Base-by-base conservation (phyloP, 2,329 filamentous ascomycete species). In the Penicillium sp. region DNA sequence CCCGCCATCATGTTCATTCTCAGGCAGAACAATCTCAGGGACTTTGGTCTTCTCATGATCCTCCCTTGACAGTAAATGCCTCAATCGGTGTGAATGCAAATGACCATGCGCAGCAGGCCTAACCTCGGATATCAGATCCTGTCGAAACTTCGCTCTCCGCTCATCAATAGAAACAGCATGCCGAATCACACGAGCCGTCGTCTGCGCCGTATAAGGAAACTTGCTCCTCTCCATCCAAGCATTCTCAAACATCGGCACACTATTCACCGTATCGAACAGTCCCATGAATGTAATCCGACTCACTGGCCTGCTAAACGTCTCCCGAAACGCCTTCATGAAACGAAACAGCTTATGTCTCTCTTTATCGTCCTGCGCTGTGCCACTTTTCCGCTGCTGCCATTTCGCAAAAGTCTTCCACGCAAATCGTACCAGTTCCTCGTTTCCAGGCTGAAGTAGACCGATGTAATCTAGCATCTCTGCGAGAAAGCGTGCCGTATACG, bases 401-500 rank as follows among this genome's bases (percentile, higher is more conserved):
- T 76, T 76, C 19, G 74, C 70, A 54, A 79, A 78, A 2, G 75
- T 76, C 61, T 78, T 92, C 91, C 91, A 94, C 0, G 91, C 91
- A 73, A 95, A 95, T 6, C 85, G 83, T 53, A 91, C 87, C 87
- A 94, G 89, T 68, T 94, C 92, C 72, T 95, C 90, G 69, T 96
- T 96, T 2, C 91, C 91, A 51, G 90, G 88, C 4, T 88, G 89
- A 10, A 95, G 81, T 0, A 95, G 81, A 0, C 92, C 91, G 56
- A 94, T 87, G 68, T 91, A 88, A 69, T 94, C 91, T 10, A 95
- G 83, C 91, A 94, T 94, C 72, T 95, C 91, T 0, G 91, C 90
- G 0, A 92, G 78, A 69, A 92, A 91, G 1, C 89, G 85, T 0
- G 89, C 89, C 33, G 89, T 89, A 69, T 91, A 91, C 1, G 89